phyloP scores from a whole-genome alignment of 192 early-diverging fungal genomes.

The Globomyces pollinis-pini region DNA sequence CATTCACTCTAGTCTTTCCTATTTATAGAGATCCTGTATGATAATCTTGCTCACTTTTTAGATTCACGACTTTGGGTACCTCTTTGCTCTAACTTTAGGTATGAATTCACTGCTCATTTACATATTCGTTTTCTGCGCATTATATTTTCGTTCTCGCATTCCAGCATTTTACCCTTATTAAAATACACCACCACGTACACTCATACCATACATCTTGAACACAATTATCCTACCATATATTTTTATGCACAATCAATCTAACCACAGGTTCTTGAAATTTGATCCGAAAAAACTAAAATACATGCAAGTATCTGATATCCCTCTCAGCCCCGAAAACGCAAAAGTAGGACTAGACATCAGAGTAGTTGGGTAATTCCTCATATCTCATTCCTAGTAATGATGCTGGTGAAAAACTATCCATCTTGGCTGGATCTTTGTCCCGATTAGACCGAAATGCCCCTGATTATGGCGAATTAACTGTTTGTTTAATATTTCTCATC shows the following conservation, averaged over 20 bases:
- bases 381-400: constrained; percentile 52
- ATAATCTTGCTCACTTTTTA: constrained; percentile 7
- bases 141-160: too few species aligned
- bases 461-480: constrained; percentile 69
- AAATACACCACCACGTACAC: too few species aligned
- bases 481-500: constrained; percentile 31
- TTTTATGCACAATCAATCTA: too few species aligned
- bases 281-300: constrained; percentile 66
- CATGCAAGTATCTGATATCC: constrained; percentile 60
- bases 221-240: too few species aligned
- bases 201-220: too few species aligned
- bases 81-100: too few species aligned
- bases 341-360: constrained; percentile 75
- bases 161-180: too few species aligned
- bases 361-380: constrained; percentile 48
- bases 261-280: too few species aligned
- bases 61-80: constrained; percentile 74
- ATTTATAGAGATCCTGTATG: constrained; percentile 54
- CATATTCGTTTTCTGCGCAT: too few species aligned
- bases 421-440: constrained; percentile 73
- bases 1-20: constrained; percentile 60
- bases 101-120: too few species aligned
- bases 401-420: constrained; percentile 74
- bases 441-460: constrained; percentile 74
- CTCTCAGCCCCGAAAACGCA: constrained; percentile 58